phyloP scores from a whole-genome alignment of 2,329 filamentous ascomycete species.

The Cadophora malorum region DNA sequence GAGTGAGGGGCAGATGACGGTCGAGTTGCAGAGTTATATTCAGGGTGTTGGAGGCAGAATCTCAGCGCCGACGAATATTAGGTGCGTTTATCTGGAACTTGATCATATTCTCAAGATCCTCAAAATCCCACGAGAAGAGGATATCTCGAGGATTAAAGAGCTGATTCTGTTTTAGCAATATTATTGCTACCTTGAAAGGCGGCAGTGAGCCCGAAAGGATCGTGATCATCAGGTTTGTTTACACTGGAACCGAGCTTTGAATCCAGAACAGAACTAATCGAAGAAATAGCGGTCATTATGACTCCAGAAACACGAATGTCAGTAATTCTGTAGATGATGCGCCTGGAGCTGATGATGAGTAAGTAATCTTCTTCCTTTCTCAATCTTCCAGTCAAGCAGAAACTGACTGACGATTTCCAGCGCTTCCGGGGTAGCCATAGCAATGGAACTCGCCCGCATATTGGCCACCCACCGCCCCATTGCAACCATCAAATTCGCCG shows the following conservation, averaged over 20 bases:
- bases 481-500: constrained; percentile 61
- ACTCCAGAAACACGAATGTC: constrained; percentile 57
- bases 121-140: background rate
- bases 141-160: background rate
- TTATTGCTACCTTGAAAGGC: constrained; percentile 58
- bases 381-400: background rate
- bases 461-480: constrained; percentile 54
- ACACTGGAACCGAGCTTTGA: background rate
- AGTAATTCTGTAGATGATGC: constrained; percentile 58
- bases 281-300: constrained; percentile 60
- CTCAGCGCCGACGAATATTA: constrained; percentile 56
- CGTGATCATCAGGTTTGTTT: constrained; percentile 24
- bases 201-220: constrained; percentile 54
- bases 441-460: constrained; percentile 61
- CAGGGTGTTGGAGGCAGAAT: constrained; percentile 56
- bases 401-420: constrained; percentile 20
- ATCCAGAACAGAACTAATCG: background rate
- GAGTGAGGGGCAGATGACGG: constrained; percentile 57
- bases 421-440: constrained; percentile 60
- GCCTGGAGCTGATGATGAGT: constrained; percentile 63
- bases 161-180: constrained; percentile 49
- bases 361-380: background rate
- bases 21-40: constrained; percentile 57
- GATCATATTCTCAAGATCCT: background rate
- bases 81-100: background rate